A percentile compares a stretch with the other conserved stretches of the same genome.
These are phyloP conservation scores for Eurotiales sp. DNA, from an alignment of 2,329 filamentous ascomycete genomes.

Conservation along the genomic window DNA sequence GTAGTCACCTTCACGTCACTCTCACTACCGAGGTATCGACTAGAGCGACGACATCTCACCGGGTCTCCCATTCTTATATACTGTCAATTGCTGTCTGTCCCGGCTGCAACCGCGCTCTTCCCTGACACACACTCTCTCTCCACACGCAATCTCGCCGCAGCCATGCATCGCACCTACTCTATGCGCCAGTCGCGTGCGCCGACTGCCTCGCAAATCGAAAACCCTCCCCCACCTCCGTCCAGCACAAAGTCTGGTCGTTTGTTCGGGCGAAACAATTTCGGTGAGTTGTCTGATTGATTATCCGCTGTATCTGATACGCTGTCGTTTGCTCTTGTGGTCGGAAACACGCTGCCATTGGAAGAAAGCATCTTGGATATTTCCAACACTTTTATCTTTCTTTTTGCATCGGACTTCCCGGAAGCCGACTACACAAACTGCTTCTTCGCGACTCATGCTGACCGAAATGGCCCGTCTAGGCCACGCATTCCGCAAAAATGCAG, in stretches of 20 bases:
- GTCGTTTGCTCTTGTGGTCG: neutral
- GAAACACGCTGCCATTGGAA: too few relatives aligned
- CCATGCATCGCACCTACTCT: constrained; percentile 97
- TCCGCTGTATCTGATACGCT: neutral
- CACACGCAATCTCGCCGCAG: neutral
- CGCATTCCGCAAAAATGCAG: constrained; percentile 53
- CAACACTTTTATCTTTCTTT: too few relatives aligned
- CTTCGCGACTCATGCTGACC: neutral
- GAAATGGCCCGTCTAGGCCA: constrained; percentile 49
- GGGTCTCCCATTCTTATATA: too few relatives aligned
- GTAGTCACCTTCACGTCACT: constrained; percentile 16
- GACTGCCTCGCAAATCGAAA: constrained; percentile 86
- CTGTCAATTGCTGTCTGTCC: too few relatives aligned
- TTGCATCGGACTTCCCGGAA: neutral
- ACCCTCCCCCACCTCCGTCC: constrained; percentile 86
- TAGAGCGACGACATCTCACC: too few relatives aligned
- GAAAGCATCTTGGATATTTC: too few relatives aligned
- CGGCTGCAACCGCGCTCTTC: neutral
- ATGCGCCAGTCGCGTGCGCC: constrained; percentile 97
- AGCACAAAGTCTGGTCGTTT: constrained; percentile 86
- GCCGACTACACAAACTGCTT: neutral
- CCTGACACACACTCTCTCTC: too few relatives aligned
- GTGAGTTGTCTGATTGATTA: constrained; percentile 52
- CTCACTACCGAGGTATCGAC: neutral
- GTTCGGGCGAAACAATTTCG: constrained; percentile 80